Conservation (phyloP, 768 basidiomycete species). For the Clitopilus passeckerianus region DNA sequence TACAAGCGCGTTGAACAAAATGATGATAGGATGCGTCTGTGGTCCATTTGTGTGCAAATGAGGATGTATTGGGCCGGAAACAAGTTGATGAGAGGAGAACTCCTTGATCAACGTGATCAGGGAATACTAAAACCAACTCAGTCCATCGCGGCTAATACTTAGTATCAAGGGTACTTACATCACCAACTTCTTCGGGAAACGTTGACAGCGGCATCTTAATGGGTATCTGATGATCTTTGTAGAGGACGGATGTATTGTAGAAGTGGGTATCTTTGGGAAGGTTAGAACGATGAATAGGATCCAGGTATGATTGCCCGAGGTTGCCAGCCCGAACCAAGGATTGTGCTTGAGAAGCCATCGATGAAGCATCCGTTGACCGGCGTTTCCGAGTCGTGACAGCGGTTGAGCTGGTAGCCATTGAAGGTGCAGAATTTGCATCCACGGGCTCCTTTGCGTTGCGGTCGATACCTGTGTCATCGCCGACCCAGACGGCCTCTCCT, state of each 20-base stretch:
- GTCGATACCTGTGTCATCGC: conserved; percentile 60
- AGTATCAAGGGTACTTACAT: conserved; percentile 46
- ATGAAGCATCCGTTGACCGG: conserved; percentile 70
- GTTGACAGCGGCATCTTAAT: conserved; percentile 88
- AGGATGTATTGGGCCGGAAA: conserved; percentile 78
- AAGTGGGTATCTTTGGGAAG: conserved; percentile 88
- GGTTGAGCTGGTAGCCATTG: conserved; percentile 35
- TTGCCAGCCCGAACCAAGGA: conserved; percentile 31
- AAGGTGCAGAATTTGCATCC: conserved; percentile 37
- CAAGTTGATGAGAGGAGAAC: conserved; percentile 54
- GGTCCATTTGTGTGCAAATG: conserved; percentile 92
- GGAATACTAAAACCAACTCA: conserved; percentile 61
- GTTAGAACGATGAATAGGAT: conserved; percentile 42
- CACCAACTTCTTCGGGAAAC: conserved; percentile 94
- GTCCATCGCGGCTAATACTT: not conserved
- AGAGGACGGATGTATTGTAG: conserved; percentile 80
- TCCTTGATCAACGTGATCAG: conserved; percentile 85
- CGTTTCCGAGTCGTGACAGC: conserved; percentile 43
- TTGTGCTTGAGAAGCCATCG: conserved; percentile 56
- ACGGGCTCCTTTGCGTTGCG: conserved; percentile 42
- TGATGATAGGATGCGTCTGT: conserved; percentile 88
- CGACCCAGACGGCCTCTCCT: conserved; percentile 82
- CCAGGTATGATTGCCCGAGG: conserved; percentile 33
- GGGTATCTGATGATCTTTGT: conserved; percentile 79
- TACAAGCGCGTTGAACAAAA: conserved; percentile 93